Conservation (phyloP, 2,329 filamentous ascomycete genomes). For the Fusarium irregulare region DNA sequence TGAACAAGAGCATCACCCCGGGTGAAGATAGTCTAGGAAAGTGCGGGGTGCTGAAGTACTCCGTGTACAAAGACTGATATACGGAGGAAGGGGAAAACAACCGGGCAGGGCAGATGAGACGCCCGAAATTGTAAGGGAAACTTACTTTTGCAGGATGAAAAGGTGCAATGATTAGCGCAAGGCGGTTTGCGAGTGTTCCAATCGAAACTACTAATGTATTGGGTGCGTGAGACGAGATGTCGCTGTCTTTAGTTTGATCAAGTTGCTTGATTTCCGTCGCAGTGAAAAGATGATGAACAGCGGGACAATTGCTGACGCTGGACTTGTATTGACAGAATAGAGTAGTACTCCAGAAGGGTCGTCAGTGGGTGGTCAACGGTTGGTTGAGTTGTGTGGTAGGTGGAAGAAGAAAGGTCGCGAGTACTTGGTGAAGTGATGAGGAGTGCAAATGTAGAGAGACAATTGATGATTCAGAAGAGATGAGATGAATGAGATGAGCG, state of each 20-base stretch:
- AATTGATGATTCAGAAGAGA: slow-evolving; percentile 7
- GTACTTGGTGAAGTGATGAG: neutral
- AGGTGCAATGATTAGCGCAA: slow-evolving; percentile 9
- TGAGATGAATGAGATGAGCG: neutral
- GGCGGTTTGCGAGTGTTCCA: neutral
- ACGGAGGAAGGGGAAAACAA: slow-evolving; percentile 17
- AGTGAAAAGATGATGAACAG: neutral
- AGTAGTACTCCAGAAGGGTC: neutral
- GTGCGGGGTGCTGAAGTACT: slow-evolving; percentile 40
- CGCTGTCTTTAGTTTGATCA: slow-evolving; percentile 6
- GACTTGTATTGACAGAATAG: neutral
- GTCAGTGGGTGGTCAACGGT: slow-evolving; percentile 3
- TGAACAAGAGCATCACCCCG: slow-evolving; percentile 11
- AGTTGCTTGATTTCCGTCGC: slow-evolving; percentile 4
- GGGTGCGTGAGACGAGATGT: slow-evolving; percentile 7
- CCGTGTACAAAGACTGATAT: slow-evolving; percentile 30
- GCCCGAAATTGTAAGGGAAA: slow-evolving; percentile 13
- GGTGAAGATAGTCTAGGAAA: slow-evolving; percentile 16
- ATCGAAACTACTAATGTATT: slow-evolving; percentile 1
- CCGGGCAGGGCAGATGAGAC: neutral
- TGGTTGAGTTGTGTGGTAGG: neutral
- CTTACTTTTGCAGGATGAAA: slow-evolving; percentile 30
- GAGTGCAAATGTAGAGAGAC: neutral
- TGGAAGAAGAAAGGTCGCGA: slow-evolving; percentile 2
- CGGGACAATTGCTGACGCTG: neutral